phyloP scores from a whole-genome alignment of 257 asterid species.

The Ilex asprella region DNA sequence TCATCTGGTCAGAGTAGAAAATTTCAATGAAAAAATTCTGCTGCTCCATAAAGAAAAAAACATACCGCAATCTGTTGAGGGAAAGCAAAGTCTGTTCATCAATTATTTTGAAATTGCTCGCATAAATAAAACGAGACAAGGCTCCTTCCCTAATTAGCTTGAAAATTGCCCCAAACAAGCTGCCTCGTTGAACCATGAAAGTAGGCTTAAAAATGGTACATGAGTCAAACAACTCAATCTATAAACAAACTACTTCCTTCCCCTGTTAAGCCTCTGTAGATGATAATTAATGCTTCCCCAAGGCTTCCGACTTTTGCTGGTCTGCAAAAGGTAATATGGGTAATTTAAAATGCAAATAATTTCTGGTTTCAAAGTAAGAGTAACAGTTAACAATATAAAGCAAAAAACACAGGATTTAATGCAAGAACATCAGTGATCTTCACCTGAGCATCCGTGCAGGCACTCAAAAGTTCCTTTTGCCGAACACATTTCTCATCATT shows the following conservation, averaged over 20 bases:
- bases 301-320: conserved; percentile 53
- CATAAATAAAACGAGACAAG: too few species aligned
- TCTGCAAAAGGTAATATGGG: conserved; percentile 32
- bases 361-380: neutral
- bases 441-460: conserved; percentile 94
- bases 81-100: too few species aligned
- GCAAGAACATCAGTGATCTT: neutral
- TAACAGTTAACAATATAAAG: neutral
- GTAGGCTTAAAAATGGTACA: neutral
- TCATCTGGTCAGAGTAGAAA: too few species aligned
- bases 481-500: conserved; percentile 57
- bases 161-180: too few species aligned
- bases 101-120: too few species aligned
- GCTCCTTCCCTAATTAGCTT: too few species aligned
- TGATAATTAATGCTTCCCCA: conserved; percentile 88
- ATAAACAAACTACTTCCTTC: conserved; percentile 37
- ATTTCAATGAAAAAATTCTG: too few species aligned
- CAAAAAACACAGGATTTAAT: neutral
- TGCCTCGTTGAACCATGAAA: neutral
- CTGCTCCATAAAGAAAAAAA: too few species aligned
- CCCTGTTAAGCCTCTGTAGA: conserved; percentile 82
- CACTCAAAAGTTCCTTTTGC: conserved; percentile 58
- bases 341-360: neutral
- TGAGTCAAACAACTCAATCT: neutral
- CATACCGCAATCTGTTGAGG: too few species aligned